Percentiles rank a stretch among this genome's conserved stretches.
Conservation (phyloP, 768 basidiomycete species). For the Podaxis sp. region DNA sequence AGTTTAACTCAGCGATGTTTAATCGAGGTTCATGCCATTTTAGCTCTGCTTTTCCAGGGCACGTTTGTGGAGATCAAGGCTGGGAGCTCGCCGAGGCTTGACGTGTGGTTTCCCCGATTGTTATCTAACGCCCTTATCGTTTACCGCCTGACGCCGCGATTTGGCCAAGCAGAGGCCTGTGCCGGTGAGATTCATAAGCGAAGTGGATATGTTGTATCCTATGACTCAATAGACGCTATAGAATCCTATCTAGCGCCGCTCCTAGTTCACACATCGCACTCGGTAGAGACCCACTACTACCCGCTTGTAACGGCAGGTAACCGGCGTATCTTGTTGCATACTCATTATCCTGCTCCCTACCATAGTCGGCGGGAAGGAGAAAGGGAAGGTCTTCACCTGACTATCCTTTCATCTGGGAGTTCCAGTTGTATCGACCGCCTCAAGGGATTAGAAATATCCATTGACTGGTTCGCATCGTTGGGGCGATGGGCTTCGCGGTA, state of each 20-base stretch:
- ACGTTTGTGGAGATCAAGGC: conserved; percentile 30
- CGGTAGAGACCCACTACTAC: conserved; percentile 66
- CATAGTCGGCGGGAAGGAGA: conserved; percentile 32
- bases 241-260: conserved; percentile 58
- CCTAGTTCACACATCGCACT: conserved; percentile 56
- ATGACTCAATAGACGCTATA: conserved; percentile 20
- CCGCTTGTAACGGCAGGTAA: conserved; percentile 35
- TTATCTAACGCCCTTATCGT: conserved; percentile 60
- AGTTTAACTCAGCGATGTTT: conserved; percentile 8
- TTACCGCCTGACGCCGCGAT: conserved; percentile 47
- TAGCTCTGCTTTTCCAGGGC: conserved; percentile 37
- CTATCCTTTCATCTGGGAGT: conserved; percentile 53
- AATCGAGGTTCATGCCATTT: conserved; percentile 5
- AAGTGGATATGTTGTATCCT: conserved; percentile 18
- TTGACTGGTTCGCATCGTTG: conserved; percentile 71
- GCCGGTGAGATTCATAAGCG: conserved; percentile 22
- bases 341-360: conserved; percentile 67
- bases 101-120: conserved; percentile 50
- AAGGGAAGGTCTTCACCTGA: conserved; percentile 44
- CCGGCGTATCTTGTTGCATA: conserved; percentile 54
- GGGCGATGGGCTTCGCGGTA: conserved; percentile 74
- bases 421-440: conserved; percentile 39
- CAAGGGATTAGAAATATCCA: conserved; percentile 39
- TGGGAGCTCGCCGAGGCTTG: conserved; percentile 31
- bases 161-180: conserved; percentile 18